These are phyloP conservation scores for Senna tora DNA, from an alignment of 306 rosid species.

Conservation along the genomic window DNA sequence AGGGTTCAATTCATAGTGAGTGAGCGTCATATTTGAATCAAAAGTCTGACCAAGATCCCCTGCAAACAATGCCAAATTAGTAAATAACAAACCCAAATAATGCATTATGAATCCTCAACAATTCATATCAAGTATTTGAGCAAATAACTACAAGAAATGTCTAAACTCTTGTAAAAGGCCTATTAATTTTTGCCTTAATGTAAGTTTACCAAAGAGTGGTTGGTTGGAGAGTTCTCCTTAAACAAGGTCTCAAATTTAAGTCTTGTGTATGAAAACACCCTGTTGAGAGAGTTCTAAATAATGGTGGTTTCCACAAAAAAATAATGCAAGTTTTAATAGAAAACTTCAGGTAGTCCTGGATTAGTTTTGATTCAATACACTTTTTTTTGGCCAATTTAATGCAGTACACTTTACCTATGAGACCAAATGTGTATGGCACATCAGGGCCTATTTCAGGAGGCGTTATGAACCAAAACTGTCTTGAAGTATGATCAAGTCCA, in stretches of 20 bases:
- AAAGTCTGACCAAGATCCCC: conserved; percentile 94
- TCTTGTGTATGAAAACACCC: too few relatives aligned
- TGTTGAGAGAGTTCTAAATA: too few relatives aligned
- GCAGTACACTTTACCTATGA: conserved; percentile 80
- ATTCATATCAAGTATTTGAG: background rate
- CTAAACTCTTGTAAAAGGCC: too few relatives aligned
- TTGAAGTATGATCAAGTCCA: conserved; percentile 61
- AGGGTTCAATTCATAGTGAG: conserved; percentile 73
- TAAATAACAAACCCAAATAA: conserved; percentile 13
- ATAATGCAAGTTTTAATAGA: background rate
- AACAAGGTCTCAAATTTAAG: too few relatives aligned
- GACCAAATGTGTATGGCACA: conserved; percentile 90
- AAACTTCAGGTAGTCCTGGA: background rate
- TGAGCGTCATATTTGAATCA: conserved; percentile 76
- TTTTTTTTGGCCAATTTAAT: too few relatives aligned
- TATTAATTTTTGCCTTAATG: too few relatives aligned
- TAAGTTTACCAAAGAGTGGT: too few relatives aligned
- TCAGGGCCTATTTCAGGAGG: conserved; percentile 90
- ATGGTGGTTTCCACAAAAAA: too few relatives aligned
- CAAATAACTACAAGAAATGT: background rate
- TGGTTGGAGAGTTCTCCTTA: too few relatives aligned
- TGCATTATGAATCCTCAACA: background rate
- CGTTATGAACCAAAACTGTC: conserved; percentile 79
- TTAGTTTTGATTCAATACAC: conserved; percentile 9
- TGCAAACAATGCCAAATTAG: conserved; percentile 35